Base-by-base conservation (phyloP, 768 basidiomycete genomes). In the Suillus decipiens region DNA sequence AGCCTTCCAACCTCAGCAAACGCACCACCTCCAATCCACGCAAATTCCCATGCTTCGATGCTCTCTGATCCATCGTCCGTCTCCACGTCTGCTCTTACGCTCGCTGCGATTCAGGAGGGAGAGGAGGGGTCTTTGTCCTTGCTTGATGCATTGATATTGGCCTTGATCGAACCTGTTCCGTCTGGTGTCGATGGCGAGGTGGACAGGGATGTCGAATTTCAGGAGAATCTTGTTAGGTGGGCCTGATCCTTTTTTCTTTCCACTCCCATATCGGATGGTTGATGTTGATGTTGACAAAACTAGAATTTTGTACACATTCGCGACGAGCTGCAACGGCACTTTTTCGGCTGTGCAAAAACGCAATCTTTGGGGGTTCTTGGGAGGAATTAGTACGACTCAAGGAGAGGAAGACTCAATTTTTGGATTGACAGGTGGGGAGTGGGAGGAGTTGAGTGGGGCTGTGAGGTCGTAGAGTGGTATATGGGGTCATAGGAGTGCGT, bases 1-100 rank as follows among this genome's bases (percentile, higher is more conserved):
- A 72, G 72, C 42, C 59, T 71, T 1, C 68, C 75, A 28, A 61
- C 67, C 8, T 68, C 72, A 8, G 24, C 60, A 36, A 71, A 67
- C 17, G 69, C 71, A 54, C 79, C 81, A 24, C 22, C 22, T 6
- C 22, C 2, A 0, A 79, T 90, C n/a, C 84, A 90, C 71, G 79
- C 85, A 33, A 92, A 48, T 48, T 24, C 47, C 1, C 47, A 48
- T 28, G 47, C 47, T 3, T 48, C 45, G 12, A 47, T 48, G 47
- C 47, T 48, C 22, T 48, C 47, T 48, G 47, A 47, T 24, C 47
- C 89, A 12, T 14, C 47, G 3, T 24, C 47, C 1, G 24, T 48
- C 22, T 48, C 47, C 3, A 24, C 47, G 12, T 48, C 47, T 28
- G 22, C 24, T 48, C 47, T 24, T 2, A 24, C 47, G 24, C 6